Evolutionary conservation across 164 flowering plant genomes (phyloP).

Genomic region (Protea cynaroides): DNA sequence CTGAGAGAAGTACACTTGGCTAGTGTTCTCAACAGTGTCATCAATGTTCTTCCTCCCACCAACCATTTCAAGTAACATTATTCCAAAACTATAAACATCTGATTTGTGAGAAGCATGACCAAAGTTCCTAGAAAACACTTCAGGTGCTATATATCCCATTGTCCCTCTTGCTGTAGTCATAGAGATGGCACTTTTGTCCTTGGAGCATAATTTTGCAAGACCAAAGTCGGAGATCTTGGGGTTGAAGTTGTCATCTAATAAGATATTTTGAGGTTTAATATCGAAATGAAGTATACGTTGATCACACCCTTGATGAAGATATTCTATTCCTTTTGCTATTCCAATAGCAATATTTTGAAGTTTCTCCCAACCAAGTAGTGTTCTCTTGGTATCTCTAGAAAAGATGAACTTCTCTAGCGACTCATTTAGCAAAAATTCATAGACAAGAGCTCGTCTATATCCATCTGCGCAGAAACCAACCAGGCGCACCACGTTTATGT

Average conservation of each 20-base stretch:
- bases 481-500: background rate
- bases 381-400: background rate
- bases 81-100: background rate
- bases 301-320: background rate
- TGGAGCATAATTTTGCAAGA: background rate
- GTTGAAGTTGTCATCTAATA: background rate
- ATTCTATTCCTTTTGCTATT: background rate
- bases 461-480: constrained; percentile 2
- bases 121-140: background rate
- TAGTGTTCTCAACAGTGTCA: constrained; percentile 1
- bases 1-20: constrained; percentile 23
- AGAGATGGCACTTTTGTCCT: background rate
- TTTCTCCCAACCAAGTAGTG: background rate
- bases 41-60: background rate
- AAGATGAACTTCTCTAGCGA: background rate
- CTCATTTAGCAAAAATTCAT: background rate
- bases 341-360: background rate
- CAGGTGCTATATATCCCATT: background rate
- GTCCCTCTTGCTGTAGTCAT: background rate
- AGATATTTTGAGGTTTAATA: background rate
- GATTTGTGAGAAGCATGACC: background rate
- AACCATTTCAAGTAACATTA: background rate
- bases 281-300: background rate
- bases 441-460: background rate
- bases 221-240: background rate